A percentile compares a stretch with the other conserved stretches of the same genome.
phyloP scores from a whole-genome alignment of 2,329 filamentous ascomycete genomes.

The Hypoxylon sp. region DNA sequence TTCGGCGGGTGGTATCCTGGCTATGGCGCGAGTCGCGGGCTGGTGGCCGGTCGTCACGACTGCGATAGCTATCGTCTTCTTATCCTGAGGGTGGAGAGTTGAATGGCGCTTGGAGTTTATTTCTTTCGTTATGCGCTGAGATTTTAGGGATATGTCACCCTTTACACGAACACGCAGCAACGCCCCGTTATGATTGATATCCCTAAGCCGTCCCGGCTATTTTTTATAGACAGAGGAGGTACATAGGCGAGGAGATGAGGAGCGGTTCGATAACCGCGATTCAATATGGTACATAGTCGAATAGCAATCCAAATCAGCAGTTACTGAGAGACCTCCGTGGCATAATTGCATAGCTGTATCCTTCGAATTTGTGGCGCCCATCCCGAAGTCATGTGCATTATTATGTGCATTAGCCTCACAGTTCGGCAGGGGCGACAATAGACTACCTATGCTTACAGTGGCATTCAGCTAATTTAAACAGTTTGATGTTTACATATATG shows the following conservation, averaged over 20 bases:
- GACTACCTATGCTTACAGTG: not conserved
- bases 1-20: conserved; percentile 51
- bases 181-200: conserved; percentile 14
- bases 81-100: conserved; percentile 49
- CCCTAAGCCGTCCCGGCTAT: conserved; percentile 10
- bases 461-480: not conserved
- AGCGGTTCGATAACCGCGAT: not conserved
- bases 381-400: not conserved
- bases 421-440: not conserved
- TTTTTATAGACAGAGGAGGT: not conserved
- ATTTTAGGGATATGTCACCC: not conserved
- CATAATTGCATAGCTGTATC: not conserved
- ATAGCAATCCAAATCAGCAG: no score
- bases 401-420: not conserved
- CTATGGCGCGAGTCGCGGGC: conserved; percentile 57
- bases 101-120: not conserved
- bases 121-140: conserved; percentile 10
- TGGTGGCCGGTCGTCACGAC: conserved; percentile 64
- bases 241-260: not conserved
- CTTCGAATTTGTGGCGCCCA: not conserved
- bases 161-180: not conserved
- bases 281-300: not conserved
- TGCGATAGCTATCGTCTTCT: conserved; percentile 59
- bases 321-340: no score
- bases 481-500: not conserved